Base-by-base conservation (phyloP, 257 asterid genomes). In the Ophiorrhiza pumila region DNA sequence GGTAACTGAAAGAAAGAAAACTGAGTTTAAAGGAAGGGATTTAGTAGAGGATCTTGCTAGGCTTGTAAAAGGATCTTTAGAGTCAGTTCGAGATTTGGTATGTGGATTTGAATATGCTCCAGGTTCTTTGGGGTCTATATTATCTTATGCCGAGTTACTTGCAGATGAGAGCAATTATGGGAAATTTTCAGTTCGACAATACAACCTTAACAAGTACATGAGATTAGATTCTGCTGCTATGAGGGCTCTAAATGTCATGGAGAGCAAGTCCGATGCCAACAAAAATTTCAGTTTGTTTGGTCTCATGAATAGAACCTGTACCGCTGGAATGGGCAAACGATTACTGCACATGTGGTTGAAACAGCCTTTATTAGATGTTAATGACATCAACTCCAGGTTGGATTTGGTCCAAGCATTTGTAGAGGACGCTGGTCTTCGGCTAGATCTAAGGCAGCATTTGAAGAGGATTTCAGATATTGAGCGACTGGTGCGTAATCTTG, bases 261-360 rank as follows among this genome's bases (percentile, higher is more conserved):
- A 94, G 87, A 94, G 96, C 87, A 94, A 91, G 84, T 79, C 96
- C 14, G 99, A 94, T 85, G 97, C 99, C 63, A 94, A 94, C 82
- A 94, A 87, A 82, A 94, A 83, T 76, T 94, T 94, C 76, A 94
- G 99, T 85, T 79, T 94, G 84, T 94, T 90, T 80, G 98, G 99
- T 80, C 94, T 94, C 69, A 81, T 94, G 88, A 94, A 90, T 81
- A 83, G 97, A 84, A 90, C 99, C 68, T 94, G 99, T 69, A 94
- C 97, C 15, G 96, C 95, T 58, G 99, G 99, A 79, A 88, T 94
- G 99, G 99, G 99, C 63, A 91, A 91, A 81, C 90, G 99, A 18
- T 79, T 94, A 63, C 84, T 94, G 79, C 96, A 91, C 77, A 88
- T 82, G 89, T 94, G 98, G 97, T 87, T 94, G 74, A 94, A 91